Evolutionary conservation across 2,329 filamentous ascomycete genomes (phyloP), one percentile per base, ranked within the genome.

Genomic region (Didymella segeticola): DNA sequence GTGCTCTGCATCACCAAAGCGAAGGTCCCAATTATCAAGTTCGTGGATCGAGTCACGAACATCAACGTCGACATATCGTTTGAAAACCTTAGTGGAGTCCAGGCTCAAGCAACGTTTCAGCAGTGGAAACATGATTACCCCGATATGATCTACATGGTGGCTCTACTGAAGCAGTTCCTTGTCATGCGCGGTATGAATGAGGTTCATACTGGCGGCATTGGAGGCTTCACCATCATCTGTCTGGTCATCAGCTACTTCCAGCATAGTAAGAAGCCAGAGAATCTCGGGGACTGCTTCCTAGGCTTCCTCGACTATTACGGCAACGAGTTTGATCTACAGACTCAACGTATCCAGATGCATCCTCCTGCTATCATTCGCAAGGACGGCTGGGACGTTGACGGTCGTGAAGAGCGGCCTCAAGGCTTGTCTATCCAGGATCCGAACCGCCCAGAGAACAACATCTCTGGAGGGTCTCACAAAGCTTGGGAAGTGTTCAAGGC

Each of bases 61-160:
- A 79, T 99, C 47, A 90, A 89, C 63, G 89, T 98, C 11, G 95
- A 99, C 71, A 84, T 99, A 11, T 98, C 93, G 0, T 97, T 99
- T 70, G 93, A 99, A 76, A 98, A 97, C 69, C 77, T 88, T 29
- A 90, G 89, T 34, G 95, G 95, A 10, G 78, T 97, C 9, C 77
- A 83, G 15, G 93, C 95, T 2, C 89, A 95, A 67, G 78, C 86
- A 15, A 97, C 91, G 0, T 96, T 97, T 71, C 75, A 86, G 47
- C 73, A 79, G 0, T 99, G 95, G 95, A 93, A 90, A 74, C 65
- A 79, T 12, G 79, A 88, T 47, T 96, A 89, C 61, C 93, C 93
- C 1, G 86, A 87, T 8, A 93, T 98, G 90, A 89, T 91, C 0
- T 85, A 90, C 33, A 79, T 99, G 20, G 91, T 96, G 30, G 88